Evolutionary conservation across 2,329 filamentous ascomycete genomes (phyloP).

Genomic region (Alternaria brassicicola): DNA sequence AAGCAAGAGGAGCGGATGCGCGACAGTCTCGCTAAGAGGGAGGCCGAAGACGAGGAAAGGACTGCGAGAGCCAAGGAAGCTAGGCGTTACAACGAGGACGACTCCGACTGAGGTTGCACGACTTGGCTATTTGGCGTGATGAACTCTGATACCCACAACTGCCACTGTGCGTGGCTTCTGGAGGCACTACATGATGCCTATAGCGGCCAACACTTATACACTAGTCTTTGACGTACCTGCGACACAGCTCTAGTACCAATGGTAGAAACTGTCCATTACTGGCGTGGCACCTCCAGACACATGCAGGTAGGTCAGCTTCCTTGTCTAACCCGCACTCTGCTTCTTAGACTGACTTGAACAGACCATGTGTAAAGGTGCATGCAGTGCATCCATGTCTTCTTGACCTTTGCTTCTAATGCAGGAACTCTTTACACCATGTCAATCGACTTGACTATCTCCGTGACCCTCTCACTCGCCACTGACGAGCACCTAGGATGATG

Average conservation of each 20-base stretch:
- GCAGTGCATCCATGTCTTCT: background rate
- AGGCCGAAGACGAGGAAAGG: slow-evolving; percentile 43
- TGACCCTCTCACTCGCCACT: background rate
- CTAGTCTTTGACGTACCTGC: background rate
- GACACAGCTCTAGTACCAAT: background rate
- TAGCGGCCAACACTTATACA: background rate
- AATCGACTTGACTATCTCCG: background rate
- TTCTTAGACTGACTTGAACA: background rate
- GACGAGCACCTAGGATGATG: background rate
- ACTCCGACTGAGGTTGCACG: slow-evolving; percentile 36
- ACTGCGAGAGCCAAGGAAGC: slow-evolving; percentile 32
- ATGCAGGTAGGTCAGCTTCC: background rate
- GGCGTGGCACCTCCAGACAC: background rate
- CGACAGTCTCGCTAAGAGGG: slow-evolving; percentile 51
- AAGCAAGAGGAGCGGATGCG: slow-evolving; percentile 75
- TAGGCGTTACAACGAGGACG: slow-evolving; percentile 33
- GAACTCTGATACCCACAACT: background rate
- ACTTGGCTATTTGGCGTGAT: background rate
- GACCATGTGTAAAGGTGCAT: background rate
- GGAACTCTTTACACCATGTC: slow-evolving; percentile 8
- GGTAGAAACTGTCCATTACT: background rate
- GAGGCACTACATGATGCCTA: background rate
- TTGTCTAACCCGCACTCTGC: background rate
- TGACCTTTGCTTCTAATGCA: slow-evolving; percentile 8
- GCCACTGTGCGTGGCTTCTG: background rate